These are phyloP conservation scores for Gloeopeniophorella convolvens DNA, from an alignment of 768 basidiomycete species.

Conservation along the genomic window DNA sequence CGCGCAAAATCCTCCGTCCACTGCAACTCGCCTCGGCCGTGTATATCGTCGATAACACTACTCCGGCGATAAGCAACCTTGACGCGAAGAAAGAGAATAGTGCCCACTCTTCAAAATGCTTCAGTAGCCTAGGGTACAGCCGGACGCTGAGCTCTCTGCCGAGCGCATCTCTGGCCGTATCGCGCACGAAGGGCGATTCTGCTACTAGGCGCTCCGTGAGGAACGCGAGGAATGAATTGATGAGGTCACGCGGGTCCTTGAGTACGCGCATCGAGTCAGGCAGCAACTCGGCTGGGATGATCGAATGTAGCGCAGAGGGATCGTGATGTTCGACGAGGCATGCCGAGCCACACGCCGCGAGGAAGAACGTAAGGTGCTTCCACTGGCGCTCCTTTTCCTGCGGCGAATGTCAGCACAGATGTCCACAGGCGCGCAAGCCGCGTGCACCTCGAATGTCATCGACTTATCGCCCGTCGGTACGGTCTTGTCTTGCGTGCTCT, in stretches of 20 bases:
- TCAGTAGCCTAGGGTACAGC: constrained; percentile 60
- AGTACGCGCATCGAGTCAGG: constrained; percentile 69
- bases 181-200: constrained; percentile 62
- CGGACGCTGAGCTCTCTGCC: constrained; percentile 71
- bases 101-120: constrained; percentile 67
- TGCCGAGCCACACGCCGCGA: constrained; percentile 66
- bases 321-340: constrained; percentile 51
- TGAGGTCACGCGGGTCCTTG: constrained; percentile 48
- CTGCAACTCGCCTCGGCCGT: constrained; percentile 40
- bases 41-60: constrained; percentile 48
- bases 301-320: constrained; percentile 40
- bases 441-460: constrained; percentile 34
- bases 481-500: constrained; percentile 25
- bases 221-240: constrained; percentile 59
- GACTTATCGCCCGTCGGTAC: constrained; percentile 32
- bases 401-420: no score
- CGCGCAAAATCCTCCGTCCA: constrained; percentile 38
- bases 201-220: constrained; percentile 63
- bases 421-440: constrained; percentile 12
- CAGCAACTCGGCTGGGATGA: constrained; percentile 52
- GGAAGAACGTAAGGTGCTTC: constrained; percentile 77
- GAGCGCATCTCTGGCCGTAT: constrained; percentile 73
- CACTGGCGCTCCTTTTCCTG: constrained; percentile 76
- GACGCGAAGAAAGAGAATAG: neutral
- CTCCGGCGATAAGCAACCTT: neutral